Evolutionary conservation across 805 yeast species (phyloP).

Genomic region (Sungouiella thailandica): DNA sequence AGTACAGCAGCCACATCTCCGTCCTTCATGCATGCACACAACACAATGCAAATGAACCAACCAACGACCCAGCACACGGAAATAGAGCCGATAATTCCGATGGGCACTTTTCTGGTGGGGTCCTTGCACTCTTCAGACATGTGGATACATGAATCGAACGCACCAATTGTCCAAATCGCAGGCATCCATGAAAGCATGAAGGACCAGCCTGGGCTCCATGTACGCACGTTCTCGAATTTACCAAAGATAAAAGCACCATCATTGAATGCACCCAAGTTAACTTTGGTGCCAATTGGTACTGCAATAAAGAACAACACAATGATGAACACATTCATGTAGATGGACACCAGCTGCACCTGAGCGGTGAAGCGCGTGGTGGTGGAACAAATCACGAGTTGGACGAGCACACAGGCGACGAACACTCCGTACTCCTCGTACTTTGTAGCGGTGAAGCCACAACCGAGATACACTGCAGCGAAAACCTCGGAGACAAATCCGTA

Average conservation of each 20-base stretch:
- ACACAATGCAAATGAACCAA: constrained; percentile 40
- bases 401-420: constrained; percentile 52
- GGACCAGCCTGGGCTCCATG: constrained; percentile 58
- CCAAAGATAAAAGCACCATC: constrained; percentile 53
- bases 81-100: constrained; percentile 57
- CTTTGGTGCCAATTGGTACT: constrained; percentile 51
- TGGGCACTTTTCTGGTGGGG: constrained; percentile 56
- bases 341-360: constrained; percentile 53
- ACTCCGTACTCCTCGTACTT: constrained; percentile 55
- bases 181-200: constrained; percentile 53
- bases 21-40: constrained; percentile 39
- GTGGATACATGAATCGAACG: constrained; percentile 65
- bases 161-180: constrained; percentile 68
- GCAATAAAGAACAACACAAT: constrained; percentile 56
- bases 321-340: constrained; percentile 46
- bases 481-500: constrained; percentile 62
- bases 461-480: constrained; percentile 51
- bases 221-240: constrained; percentile 41
- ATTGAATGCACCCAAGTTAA: constrained; percentile 21
- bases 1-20: constrained; percentile 20
- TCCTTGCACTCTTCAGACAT: constrained; percentile 64
- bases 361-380: constrained; percentile 54
- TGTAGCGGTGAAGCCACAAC: constrained; percentile 47
- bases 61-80: constrained; percentile 53
- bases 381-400: constrained; percentile 50